phyloP scores from a whole-genome alignment of 495 filamentous ascomycete species.

The Penicillium subrubescens region DNA sequence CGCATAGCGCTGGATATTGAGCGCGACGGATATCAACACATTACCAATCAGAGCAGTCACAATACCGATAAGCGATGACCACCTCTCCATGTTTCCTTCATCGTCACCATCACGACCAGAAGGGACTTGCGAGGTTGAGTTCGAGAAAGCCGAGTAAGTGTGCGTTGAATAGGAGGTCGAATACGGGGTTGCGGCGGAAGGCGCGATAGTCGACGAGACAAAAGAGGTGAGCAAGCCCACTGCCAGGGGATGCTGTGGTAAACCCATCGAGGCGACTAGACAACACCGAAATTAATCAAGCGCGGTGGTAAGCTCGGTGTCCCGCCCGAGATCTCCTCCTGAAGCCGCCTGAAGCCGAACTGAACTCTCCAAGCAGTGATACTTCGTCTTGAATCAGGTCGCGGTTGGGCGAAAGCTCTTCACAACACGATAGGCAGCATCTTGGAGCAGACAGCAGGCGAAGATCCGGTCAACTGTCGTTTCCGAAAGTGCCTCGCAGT shows the following conservation, averaged over 20 bases:
- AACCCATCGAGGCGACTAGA: slow-evolving; percentile 22
- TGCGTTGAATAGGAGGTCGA: slow-evolving; percentile 18
- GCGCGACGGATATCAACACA: slow-evolving; percentile 87
- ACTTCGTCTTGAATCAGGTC: slow-evolving; percentile 15
- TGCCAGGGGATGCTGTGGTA: slow-evolving; percentile 19
- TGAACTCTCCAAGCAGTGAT: slow-evolving; percentile 15
- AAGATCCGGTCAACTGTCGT: slow-evolving; percentile 1
- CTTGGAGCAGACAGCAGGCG: slow-evolving; percentile 1
- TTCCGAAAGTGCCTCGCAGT: slow-evolving; percentile 10
- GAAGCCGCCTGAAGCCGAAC: slow-evolving; percentile 5
- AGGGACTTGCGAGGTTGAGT: slow-evolving; percentile 16
- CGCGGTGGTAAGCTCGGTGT: slow-evolving; percentile 4
- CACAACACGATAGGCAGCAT: slow-evolving; percentile 24
- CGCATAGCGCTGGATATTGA: slow-evolving; percentile 95
- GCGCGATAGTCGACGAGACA: slow-evolving; percentile 27
- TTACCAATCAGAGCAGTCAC: slow-evolving; percentile 89
- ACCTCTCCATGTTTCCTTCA: slow-evolving; percentile 61
- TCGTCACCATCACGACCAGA: slow-evolving; percentile 38
- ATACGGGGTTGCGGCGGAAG: slow-evolving; percentile 21
- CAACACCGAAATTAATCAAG: not conserved
- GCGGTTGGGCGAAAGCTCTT: slow-evolving; percentile 18
- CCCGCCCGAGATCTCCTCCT: slow-evolving; percentile 13
- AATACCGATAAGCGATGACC: slow-evolving; percentile 95
- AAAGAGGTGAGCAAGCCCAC: slow-evolving; percentile 35
- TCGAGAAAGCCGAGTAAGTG: slow-evolving; percentile 17